Percentiles rank a stretch among this genome's conserved stretches.
These are phyloP conservation scores for Eucalyptus viminalis DNA, from an alignment of 345 rosid genomes.

Conservation along the genomic window DNA sequence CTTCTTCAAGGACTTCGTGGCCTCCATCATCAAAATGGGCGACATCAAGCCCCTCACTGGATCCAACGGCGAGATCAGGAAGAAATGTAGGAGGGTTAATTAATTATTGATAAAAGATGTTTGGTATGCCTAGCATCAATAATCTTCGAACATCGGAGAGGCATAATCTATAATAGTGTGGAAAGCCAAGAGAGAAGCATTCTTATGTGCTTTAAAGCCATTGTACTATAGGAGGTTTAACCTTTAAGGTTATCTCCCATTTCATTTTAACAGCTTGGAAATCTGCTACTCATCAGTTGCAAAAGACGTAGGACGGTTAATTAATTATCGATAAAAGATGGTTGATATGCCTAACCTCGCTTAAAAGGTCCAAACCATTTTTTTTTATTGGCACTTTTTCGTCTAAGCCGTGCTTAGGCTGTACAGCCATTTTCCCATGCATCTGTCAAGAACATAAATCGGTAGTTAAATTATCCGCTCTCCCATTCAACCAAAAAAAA, in stretches of 20 bases:
- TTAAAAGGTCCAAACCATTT: neutral
- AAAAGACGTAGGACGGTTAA: neutral
- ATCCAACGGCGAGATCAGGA: neutral
- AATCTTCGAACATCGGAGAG: neutral
- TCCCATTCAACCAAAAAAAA: too few relatives aligned
- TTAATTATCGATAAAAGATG: neutral
- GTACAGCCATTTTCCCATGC: neutral
- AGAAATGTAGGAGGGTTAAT: neutral
- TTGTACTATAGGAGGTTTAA: neutral
- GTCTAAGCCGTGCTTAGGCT: neutral
- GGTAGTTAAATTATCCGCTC: too few relatives aligned
- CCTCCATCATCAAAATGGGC: neutral
- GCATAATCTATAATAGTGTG: neutral
- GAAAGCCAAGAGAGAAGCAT: neutral
- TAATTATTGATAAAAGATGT: neutral
- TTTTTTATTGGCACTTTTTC: neutral
- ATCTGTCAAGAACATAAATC: too few relatives aligned
- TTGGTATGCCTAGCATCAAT: neutral
- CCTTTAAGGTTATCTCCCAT: neutral
- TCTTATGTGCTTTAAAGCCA: neutral
- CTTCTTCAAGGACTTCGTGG: constrained; percentile 1
- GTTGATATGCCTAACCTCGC: neutral
- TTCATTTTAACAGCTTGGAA: constrained; percentile 7
- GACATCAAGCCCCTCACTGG: neutral
- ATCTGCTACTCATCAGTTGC: neutral